phyloP scores from a whole-genome alignment of 768 basidiomycete species.

The Psilocybe tampanensis region DNA sequence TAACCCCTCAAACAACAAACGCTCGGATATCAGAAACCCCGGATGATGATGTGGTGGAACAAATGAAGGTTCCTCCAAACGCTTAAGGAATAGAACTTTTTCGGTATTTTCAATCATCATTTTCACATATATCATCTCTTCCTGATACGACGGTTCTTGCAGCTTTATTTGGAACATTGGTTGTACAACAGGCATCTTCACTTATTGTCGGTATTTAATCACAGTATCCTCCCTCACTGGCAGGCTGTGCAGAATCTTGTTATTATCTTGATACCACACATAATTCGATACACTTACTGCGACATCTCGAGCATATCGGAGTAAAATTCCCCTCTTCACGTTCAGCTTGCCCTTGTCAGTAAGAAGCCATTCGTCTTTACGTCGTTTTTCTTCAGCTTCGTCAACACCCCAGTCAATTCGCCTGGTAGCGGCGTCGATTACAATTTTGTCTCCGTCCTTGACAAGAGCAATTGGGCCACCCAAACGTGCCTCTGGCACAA shows the following conservation, averaged over 20 bases:
- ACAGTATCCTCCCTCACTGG: constrained; percentile 80
- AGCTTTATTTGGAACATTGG: not conserved
- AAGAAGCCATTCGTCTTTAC: constrained; percentile 70
- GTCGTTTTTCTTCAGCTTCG: constrained; percentile 62
- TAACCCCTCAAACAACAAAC: not conserved
- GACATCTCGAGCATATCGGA: constrained; percentile 84
- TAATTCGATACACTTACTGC: constrained; percentile 56
- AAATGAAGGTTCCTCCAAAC: constrained; percentile 19
- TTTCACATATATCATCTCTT: not conserved
- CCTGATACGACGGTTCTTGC: not conserved
- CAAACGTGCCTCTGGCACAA: constrained; percentile 64
- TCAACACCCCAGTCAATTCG: constrained; percentile 74
- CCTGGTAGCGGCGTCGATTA: constrained; percentile 69
- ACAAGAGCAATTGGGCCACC: constrained; percentile 91
- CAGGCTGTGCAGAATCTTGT: constrained; percentile 52
- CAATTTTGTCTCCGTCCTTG: constrained; percentile 77
- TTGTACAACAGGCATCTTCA: not conserved
- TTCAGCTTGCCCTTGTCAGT: constrained; percentile 65
- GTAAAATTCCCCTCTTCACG: constrained; percentile 73
- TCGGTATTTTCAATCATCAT: not conserved
- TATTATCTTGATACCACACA: not conserved
- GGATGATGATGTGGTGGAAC: constrained; percentile 17
- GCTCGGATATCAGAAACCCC: not conserved
- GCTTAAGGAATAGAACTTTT: constrained; percentile 1
- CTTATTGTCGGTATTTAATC: constrained; percentile 47